Evolutionary conservation across 108 stramenopile genomes (phyloP).

Genomic region (Skeletonema potamos): DNA sequence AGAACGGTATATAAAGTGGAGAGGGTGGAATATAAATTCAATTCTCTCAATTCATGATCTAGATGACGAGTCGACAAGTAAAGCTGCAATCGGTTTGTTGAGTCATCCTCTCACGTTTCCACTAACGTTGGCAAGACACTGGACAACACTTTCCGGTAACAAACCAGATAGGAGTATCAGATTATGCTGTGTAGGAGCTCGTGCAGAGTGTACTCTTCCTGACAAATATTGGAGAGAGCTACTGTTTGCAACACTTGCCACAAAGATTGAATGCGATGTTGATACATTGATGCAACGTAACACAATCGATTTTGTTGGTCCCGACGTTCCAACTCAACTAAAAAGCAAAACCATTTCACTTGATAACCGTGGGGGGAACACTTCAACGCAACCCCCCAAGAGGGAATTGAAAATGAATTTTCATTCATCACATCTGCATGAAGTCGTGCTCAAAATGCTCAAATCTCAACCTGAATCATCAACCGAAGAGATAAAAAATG

Average conservation of each 20-base stretch:
- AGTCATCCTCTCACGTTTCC: conserved; percentile 80
- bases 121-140: conserved; percentile 54
- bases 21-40: conserved; percentile 45
- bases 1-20: conserved; percentile 58
- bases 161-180: conserved; percentile 5
- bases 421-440: conserved; percentile 42
- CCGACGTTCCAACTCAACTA: conserved; percentile 55
- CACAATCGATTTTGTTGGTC: conserved; percentile 80
- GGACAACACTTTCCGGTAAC: background rate
- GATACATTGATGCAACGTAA: conserved; percentile 6
- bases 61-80: background rate
- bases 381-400: conserved; percentile 1
- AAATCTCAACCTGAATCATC: conserved; percentile 3
- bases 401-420: conserved; percentile 34
- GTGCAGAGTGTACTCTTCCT: conserved; percentile 87
- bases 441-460: conserved; percentile 23
- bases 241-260: conserved; percentile 28
- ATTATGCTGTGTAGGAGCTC: conserved; percentile 79
- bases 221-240: conserved; percentile 84
- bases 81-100: conserved; percentile 48
- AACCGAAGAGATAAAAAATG: background rate
- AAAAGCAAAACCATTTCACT: conserved; percentile 28
- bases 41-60: conserved; percentile 1
- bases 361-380: background rate
- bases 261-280: background rate